Conservation (phyloP, 23 red algal genomes). For the Agarophyton chilense region DNA sequence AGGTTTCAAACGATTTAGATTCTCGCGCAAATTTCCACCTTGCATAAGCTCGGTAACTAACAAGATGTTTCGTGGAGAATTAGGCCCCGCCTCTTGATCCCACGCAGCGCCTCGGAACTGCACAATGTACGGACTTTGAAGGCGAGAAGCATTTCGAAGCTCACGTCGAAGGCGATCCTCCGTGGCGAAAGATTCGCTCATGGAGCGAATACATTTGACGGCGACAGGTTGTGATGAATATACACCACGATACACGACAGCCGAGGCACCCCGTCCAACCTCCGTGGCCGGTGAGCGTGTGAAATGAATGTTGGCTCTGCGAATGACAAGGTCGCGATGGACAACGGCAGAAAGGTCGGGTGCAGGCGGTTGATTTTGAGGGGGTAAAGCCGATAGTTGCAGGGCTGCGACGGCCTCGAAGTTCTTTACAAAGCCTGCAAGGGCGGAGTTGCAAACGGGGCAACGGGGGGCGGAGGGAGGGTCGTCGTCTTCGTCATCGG, state of each 20-base stretch:
- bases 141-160: slow-evolving; percentile 51
- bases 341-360: slow-evolving; percentile 61
- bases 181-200: slow-evolving; percentile 55
- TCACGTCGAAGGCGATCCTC: slow-evolving; percentile 70
- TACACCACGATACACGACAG: slow-evolving; percentile 50
- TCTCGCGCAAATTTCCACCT: slow-evolving; percentile 78
- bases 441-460: slow-evolving; percentile 41
- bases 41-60: slow-evolving; percentile 82
- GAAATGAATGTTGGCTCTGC: slow-evolving; percentile 40
- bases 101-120: slow-evolving; percentile 68
- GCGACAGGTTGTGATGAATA: slow-evolving; percentile 44
- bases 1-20: slow-evolving; percentile 23
- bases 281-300: slow-evolving; percentile 42
- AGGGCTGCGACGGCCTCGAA: slow-evolving; percentile 66
- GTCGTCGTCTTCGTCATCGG: slow-evolving; percentile 36
- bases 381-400: not conserved
- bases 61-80: slow-evolving; percentile 52
- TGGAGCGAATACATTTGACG: slow-evolving; percentile 66
- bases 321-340: slow-evolving; percentile 58
- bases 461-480: slow-evolving; percentile 31
- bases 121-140: slow-evolving; percentile 56
- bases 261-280: slow-evolving; percentile 44
- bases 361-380: not conserved
- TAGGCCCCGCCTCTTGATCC: slow-evolving; percentile 61
- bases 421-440: slow-evolving; percentile 72